These are phyloP conservation scores for Chaetomium globosum DNA, from an alignment of 2,329 filamentous ascomycete species.

Conservation along the genomic window DNA sequence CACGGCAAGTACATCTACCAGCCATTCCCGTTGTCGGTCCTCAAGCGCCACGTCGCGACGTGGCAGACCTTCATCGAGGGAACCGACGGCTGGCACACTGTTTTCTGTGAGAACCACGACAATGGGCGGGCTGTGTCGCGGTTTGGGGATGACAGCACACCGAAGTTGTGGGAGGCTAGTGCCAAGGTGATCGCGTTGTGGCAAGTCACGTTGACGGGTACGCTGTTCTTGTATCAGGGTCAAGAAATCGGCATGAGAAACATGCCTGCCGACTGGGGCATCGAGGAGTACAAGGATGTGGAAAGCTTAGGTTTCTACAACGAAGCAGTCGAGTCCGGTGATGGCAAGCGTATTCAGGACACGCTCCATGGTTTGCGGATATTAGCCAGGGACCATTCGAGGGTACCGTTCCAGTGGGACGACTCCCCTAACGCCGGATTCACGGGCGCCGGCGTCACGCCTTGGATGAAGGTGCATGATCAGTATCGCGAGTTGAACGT, in stretches of 20 bases:
- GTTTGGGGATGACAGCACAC: slow-evolving; percentile 50
- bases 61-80: slow-evolving; percentile 47
- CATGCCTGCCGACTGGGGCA: slow-evolving; percentile 51
- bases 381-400: slow-evolving; percentile 65
- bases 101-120: slow-evolving; percentile 67
- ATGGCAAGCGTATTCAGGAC: slow-evolving; percentile 46
- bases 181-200: slow-evolving; percentile 59
- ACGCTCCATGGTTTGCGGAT: slow-evolving; percentile 58
- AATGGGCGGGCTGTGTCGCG: slow-evolving; percentile 58
- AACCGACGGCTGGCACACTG: slow-evolving; percentile 59
- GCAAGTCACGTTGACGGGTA: slow-evolving; percentile 52
- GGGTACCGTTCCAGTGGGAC: slow-evolving; percentile 70
- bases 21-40: slow-evolving; percentile 42
- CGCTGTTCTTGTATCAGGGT: slow-evolving; percentile 61
- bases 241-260: slow-evolving; percentile 63
- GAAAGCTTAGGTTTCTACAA: slow-evolving; percentile 54
- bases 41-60: slow-evolving; percentile 51
- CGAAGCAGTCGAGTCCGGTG: slow-evolving; percentile 27
- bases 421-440: slow-evolving; percentile 63
- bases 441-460: slow-evolving; percentile 47
- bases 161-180: slow-evolving; percentile 47
- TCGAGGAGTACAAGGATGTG: slow-evolving; percentile 54
- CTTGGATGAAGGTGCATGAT: slow-evolving; percentile 66
- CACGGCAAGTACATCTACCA: slow-evolving; percentile 27
- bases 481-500: slow-evolving; percentile 60